Evolutionary conservation across 2,329 filamentous ascomycete genomes (phyloP).

Genomic region (Didymellaceae sp.): DNA sequence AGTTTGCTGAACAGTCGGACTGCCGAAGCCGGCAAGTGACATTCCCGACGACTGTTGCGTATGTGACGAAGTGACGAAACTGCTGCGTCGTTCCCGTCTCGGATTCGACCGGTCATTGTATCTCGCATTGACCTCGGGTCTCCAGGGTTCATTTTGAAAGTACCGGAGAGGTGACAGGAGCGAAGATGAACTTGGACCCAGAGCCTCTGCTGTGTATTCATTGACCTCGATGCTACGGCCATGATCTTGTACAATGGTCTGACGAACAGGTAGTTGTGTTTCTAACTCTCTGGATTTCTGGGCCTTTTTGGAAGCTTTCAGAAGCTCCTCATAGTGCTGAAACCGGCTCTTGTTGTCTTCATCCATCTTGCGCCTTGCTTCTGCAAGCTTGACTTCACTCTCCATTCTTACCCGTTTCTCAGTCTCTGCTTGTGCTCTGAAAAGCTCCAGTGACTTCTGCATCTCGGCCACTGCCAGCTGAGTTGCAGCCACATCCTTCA

Average conservation of each 20-base stretch:
- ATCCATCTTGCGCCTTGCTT: neutral
- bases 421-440: neutral
- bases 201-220: slow-evolving; percentile 21
- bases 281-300: neutral
- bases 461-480: neutral
- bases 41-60: neutral
- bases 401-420: neutral
- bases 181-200: neutral
- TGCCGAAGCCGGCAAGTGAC: too few species aligned
- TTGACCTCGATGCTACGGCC: slow-evolving; percentile 27
- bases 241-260: slow-evolving; percentile 21
- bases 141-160: too few species aligned
- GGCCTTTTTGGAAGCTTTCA: neutral
- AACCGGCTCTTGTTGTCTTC: neutral
- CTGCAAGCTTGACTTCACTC: neutral
- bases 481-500: neutral
- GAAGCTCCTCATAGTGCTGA: too few species aligned
- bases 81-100: too few species aligned
- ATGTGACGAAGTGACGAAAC: neutral
- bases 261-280: slow-evolving; percentile 9
- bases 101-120: neutral
- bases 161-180: neutral
- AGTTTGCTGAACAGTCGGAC: too few species aligned
- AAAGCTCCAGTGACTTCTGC: neutral
- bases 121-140: too few species aligned